Percentiles rank a stretch among this genome's conserved stretches.
These are phyloP conservation scores for Pseudozyma hubeiensis DNA, from an alignment of 1,284 basidiomycete genomes.

Conservation along the genomic window DNA sequence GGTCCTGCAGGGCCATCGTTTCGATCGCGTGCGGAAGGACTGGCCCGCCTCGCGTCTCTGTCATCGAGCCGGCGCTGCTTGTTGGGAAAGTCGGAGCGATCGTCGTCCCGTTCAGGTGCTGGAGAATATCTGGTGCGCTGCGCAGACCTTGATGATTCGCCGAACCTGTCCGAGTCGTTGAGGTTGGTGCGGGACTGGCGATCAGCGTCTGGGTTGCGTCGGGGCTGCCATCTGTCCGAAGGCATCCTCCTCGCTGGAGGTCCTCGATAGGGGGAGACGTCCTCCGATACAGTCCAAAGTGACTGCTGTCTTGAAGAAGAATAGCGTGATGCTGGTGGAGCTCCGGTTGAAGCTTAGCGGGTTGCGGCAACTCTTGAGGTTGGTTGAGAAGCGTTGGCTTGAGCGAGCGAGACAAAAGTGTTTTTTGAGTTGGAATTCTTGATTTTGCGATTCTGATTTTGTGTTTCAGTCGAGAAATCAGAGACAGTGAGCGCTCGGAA, in stretches of 20 bases:
- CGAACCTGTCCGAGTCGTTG: conserved; percentile 2
- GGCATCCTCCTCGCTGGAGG: conserved; percentile 14
- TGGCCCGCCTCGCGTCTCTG: conserved; percentile 5
- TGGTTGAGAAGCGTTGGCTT: too few relatives aligned
- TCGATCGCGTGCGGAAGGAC: background rate
- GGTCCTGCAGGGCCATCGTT: conserved; percentile 9
- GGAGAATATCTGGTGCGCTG: conserved; percentile 11
- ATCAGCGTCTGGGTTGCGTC: conserved; percentile 24
- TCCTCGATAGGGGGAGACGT: background rate
- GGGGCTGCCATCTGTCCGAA: conserved; percentile 36
- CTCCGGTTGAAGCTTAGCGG: background rate
- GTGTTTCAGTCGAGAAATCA: background rate
- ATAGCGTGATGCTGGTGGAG: background rate
- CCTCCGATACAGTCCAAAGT: background rate
- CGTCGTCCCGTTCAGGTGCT: conserved; percentile 6
- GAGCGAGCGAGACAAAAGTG: background rate
- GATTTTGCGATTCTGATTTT: background rate
- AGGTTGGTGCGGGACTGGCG: conserved; percentile 6
- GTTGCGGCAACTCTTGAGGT: too few relatives aligned
- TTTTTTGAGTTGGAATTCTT: background rate
- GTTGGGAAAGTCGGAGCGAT: conserved; percentile 27
- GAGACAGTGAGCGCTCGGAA: too few relatives aligned
- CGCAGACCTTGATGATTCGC: conserved; percentile 16
- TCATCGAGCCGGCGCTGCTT: conserved; percentile 32
- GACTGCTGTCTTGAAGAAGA: background rate